Base-by-base conservation (phyloP, 805 yeast genomes). In the Osmozyma mogii region DNA sequence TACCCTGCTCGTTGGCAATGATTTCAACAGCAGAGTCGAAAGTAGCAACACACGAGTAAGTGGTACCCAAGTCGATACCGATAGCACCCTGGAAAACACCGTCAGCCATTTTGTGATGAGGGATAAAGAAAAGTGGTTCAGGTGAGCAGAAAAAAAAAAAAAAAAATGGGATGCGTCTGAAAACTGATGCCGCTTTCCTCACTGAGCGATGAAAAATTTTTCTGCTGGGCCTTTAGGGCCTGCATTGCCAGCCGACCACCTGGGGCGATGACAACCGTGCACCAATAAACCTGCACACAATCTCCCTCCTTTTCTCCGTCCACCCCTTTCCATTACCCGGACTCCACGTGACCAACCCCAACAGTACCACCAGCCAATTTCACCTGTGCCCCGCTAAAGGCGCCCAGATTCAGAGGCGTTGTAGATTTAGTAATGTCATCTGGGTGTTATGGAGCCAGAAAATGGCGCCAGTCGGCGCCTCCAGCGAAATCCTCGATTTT, bases 21-120 rank as follows among this genome's bases (percentile, higher is more conserved):
- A 50, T 50, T 40, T 50, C 56, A 26, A 50, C 56, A 43, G 54
- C 49, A 43, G 48, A 54, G 45, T 55, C 44, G 35, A 49, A 50
- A 51, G 50, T 52, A 14, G 56, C 56, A 36, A 50, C 56, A 50
- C 56, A 50, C 31, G 55, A 50, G 54, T 50, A 50, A 35, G 55
- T 50, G 38, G 56, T 50, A 38, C 56, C 56, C 42, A 50, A 50
- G 46, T 50, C 56, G 44, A 50, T 50, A 38, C 56, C 56, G 44
- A 50, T 52, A 38, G 56, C 50, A 8, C 29, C 29, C 10, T 5
- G 29, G 29, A 27, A 27, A 27, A 20, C 28, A 25, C 28, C 28
- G 6, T 25, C 28, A 25, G 28, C 28, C 28, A 25, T 25, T 26
- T 31, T 25, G 34, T 24, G 34, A 25, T 4, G 10, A 31, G 30